A percentile compares a stretch with the other conserved stretches of the same genome.
phyloP scores from a whole-genome alignment of 495 filamentous ascomycete genomes.

The Baudoinia panamericana region DNA sequence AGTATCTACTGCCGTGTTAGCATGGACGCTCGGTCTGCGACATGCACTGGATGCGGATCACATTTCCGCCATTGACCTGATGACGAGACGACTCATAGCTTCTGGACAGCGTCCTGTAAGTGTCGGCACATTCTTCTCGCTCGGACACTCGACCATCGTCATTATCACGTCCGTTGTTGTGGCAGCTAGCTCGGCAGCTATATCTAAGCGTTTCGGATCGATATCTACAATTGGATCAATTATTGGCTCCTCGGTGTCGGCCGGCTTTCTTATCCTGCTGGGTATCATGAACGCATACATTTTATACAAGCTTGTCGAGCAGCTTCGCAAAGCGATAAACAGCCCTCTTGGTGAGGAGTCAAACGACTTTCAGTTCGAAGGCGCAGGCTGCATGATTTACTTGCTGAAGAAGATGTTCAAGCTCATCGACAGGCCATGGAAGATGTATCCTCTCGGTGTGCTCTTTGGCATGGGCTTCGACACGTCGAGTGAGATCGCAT shows the following conservation, averaged over 20 bases:
- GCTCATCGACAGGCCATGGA: constrained; percentile 84
- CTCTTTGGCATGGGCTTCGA: constrained; percentile 93
- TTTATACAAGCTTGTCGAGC: constrained; percentile 54
- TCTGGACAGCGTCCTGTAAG: constrained; percentile 77
- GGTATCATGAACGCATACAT: constrained; percentile 81
- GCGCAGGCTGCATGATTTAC: constrained; percentile 57
- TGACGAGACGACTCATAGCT: constrained; percentile 84
- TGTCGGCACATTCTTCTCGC: constrained; percentile 88
- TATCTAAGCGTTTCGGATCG: constrained; percentile 62
- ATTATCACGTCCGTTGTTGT: constrained; percentile 84
- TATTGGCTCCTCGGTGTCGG: constrained; percentile 71
- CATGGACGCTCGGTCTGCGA: constrained; percentile 80
- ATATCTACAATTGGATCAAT: constrained; percentile 78
- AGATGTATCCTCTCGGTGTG: constrained; percentile 87
- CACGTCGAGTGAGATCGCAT: constrained; percentile 84
- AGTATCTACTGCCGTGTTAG: constrained; percentile 64
- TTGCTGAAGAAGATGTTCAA: constrained; percentile 67
- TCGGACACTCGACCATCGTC: constrained; percentile 89
- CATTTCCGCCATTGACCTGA: constrained; percentile 90
- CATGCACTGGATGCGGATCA: constrained; percentile 96
- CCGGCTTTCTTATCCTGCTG: constrained; percentile 67
- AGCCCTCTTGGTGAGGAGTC: constrained; percentile 35
- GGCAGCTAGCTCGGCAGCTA: constrained; percentile 71
- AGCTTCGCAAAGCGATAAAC: constrained; percentile 48
- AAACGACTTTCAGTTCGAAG: constrained; percentile 55